Conservation (phyloP, 2,329 filamentous ascomycete species). For the Phialophora expanda region DNA sequence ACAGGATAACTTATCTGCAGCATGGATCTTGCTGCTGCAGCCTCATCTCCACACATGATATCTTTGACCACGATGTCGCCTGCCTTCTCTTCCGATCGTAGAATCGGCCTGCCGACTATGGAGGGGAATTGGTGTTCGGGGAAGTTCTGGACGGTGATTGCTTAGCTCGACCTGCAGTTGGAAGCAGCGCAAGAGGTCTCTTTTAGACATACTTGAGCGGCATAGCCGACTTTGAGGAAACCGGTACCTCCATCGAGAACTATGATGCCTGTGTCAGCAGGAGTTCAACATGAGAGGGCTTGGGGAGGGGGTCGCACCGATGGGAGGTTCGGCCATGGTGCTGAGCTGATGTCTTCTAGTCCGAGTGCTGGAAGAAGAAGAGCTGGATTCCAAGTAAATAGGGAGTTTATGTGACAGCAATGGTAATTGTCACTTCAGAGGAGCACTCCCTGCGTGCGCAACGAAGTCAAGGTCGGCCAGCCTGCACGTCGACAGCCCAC, state of each 20-base stretch:
- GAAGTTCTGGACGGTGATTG: conserved; percentile 73
- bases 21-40: conserved; percentile 92
- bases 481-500: background rate
- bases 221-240: conserved; percentile 99
- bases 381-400: background rate
- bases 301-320: conserved; percentile 47
- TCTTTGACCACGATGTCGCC: conserved; percentile 81
- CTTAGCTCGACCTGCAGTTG: conserved; percentile 27
- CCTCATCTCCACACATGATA: conserved; percentile 99
- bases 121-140: conserved; percentile 98
- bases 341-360: background rate
- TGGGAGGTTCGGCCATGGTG: conserved; percentile 57
- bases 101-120: conserved; percentile 95
- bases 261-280: conserved; percentile 52
- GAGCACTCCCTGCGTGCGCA: background rate
- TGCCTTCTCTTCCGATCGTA: conserved; percentile 91
- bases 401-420: background rate
- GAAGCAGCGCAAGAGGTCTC: background rate
- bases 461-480: background rate
- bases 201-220: conserved; percentile 70
- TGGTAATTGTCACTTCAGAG: background rate
- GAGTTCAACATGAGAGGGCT: conserved; percentile 29
- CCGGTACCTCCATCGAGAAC: conserved; percentile 99
- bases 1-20: conserved; percentile 96
- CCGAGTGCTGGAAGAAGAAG: background rate